Evolutionary conservation across 2,329 filamentous ascomycete genomes (phyloP), one percentile per base, ranked within the genome.

Genomic region (Zymoseptoria passerinii): DNA sequence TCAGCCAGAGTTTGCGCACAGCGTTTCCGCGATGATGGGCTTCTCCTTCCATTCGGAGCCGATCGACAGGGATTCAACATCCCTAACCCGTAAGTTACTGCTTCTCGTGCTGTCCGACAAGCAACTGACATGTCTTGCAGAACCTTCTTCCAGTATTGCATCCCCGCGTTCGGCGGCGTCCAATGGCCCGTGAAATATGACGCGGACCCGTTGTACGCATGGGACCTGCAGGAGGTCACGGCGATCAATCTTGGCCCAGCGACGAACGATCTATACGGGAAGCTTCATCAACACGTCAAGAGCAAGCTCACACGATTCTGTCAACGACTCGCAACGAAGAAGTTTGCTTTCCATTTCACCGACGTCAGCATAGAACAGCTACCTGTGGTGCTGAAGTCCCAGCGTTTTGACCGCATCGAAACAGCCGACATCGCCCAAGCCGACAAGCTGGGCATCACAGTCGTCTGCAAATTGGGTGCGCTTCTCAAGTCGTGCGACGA

Each of bases 111-210:
- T n/a, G n/a, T n/a, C n/a, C n/a, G n/a, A n/a, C n/a, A n/a, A n/a
- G n/a, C n/a, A n/a, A n/a, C n/a, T n/a, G n/a, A n/a, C n/a, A n/a
- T n/a, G n/a, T n/a, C n/a, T n/a, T n/a, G n/a, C n/a, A n/a, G n/a
- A n/a, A n/a, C n/a, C n/a, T n/a, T n/a, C n/a, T n/a, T n/a, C n/a
- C n/a, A n/a, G n/a, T n/a, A n/a, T n/a, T n/a, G n/a, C n/a, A n/a
- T n/a, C n/a, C n/a, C n/a, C n/a, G n/a, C n/a, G n/a, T n/a, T n/a
- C n/a, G n/a, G n/a, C n/a, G n/a, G n/a, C n/a, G n/a, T n/a, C n/a
- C n/a, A n/a, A n/a, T 78, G 76, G 76, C 71, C 71, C 0, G 71
- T 77, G 67, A 63, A 59, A 3, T 75, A 77, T 52, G 56, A 52
- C 48, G 68, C 74, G 0, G 68, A 75, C 56, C 74, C 76, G 18